Evolutionary conservation across 2,329 filamentous ascomycete genomes (phyloP), one percentile per base, ranked within the genome.

Genomic region (Colletotrichum cordylinicola): DNA sequence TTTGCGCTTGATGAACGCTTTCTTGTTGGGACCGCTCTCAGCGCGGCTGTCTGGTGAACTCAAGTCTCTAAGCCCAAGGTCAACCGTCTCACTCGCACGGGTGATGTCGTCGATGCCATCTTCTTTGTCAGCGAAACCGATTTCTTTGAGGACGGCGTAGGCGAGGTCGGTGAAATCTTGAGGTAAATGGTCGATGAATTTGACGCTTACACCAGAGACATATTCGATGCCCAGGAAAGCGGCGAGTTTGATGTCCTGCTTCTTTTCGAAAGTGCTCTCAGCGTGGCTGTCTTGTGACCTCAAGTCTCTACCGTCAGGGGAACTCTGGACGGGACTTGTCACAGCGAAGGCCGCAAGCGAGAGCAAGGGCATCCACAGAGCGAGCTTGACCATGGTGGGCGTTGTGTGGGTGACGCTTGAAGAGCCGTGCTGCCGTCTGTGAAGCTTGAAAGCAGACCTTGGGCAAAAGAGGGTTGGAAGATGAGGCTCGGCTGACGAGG

Each of bases 201-300:
- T 3, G 33, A 35, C 5, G 33, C 10, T 12, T 35, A 6, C 6
- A 35, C 12, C 10, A 12, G 33, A 35, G 33, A 13, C 12, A 12
- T 2, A 35, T 4, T 12, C 33, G 33, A 35, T 13, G 33, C 15
- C 37, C 9, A 18, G 1, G 9, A 16, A 18, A n/a, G 2, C 1
- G 8, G 1, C 1, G 39, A 9, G n/a, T 18, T 43, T 43, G 39
- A 43, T 2, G 0, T 0, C 0, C 39, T n/a, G 9, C 10, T 43
- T 43, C 39, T 43, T n/a, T 0, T 43, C 39, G 9, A 9, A 10
- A 12, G 10, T 9, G 18, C 18, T 43, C 39, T 43, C 39, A 43
- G 1, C 1, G 9, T n/a, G 1, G 9, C 3, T 43, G 18, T 43
- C 39, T 43, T 18, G 18, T 12, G 43, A 21, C n/a, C n/a, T 21